A percentile compares a stretch with the other conserved stretches of the same genome.
phyloP scores from a whole-genome alignment of 768 basidiomycete genomes.

The Scleroderma bovista region DNA sequence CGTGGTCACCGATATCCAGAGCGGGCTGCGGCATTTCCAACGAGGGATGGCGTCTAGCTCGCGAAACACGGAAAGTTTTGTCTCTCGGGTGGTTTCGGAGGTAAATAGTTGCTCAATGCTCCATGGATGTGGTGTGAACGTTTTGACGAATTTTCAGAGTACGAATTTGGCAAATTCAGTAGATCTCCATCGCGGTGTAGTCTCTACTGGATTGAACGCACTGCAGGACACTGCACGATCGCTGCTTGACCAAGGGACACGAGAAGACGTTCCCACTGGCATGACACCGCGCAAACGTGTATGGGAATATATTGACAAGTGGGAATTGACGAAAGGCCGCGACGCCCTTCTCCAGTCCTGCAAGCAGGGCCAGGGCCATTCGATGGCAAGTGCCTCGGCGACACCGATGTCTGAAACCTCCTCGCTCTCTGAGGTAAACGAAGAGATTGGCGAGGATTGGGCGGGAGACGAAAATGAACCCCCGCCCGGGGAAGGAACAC shows the following conservation, averaged over 20 bases:
- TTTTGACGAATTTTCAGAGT: conserved; percentile 28
- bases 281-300: conserved; percentile 70
- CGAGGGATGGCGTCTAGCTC: conserved; percentile 46
- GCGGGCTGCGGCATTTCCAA: conserved; percentile 48
- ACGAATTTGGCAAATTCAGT: conserved; percentile 35
- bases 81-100: conserved; percentile 43
- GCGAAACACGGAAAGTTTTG: conserved; percentile 39
- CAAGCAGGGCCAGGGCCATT: conserved; percentile 33
- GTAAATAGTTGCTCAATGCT: conserved; percentile 31
- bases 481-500: not conserved
- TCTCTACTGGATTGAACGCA: conserved; percentile 39
- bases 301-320: conserved; percentile 65
- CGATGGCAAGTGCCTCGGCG: conserved; percentile 25
- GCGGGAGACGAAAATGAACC: conserved; percentile 17
- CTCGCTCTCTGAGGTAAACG: conserved; percentile 28
- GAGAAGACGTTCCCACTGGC: conserved; percentile 64
- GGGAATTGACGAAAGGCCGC: conserved; percentile 64
- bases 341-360: conserved; percentile 52
- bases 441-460: conserved; percentile 12
- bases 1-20: conserved; percentile 45
- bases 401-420: conserved; percentile 36
- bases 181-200: conserved; percentile 39
- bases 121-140: no score
- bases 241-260: conserved; percentile 52
- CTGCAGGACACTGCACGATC: conserved; percentile 46